Percentiles rank a stretch among this genome's conserved stretches.
These are phyloP conservation scores for Fusarium sublunatum DNA, from an alignment of 2,329 filamentous ascomycete genomes.

Conservation along the genomic window DNA sequence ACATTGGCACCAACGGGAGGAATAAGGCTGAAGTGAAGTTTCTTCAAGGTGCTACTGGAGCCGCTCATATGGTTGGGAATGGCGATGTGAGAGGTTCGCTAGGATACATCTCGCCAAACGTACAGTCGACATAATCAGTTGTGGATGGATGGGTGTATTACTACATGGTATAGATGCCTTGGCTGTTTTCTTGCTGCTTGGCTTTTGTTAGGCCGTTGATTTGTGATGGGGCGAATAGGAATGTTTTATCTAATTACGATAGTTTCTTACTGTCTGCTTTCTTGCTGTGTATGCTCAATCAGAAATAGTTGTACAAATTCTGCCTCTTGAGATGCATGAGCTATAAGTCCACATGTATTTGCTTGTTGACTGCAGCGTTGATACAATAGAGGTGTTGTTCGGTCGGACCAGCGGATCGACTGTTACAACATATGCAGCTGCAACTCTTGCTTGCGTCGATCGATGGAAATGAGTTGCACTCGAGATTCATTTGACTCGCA, in stretches of 20 bases:
- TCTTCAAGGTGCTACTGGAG: neutral
- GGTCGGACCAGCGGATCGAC: conserved; percentile 14
- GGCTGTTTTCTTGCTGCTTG: conserved; percentile 24
- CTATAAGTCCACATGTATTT: no score
- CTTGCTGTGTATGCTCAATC: neutral
- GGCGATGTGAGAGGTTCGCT: conserved; percentile 1
- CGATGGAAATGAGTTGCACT: neutral
- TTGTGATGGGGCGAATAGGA: conserved; percentile 36
- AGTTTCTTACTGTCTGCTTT: neutral
- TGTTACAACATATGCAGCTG: neutral
- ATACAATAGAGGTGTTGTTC: neutral
- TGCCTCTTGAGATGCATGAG: neutral
- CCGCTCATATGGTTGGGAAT: neutral
- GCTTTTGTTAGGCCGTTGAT: conserved; percentile 16
- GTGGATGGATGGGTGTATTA: conserved; percentile 30
- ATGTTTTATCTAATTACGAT: conserved; percentile 10
- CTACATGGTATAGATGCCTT: conserved; percentile 36
- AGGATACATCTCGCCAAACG: conserved; percentile 9
- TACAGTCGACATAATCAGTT: conserved; percentile 20
- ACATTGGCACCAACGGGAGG: neutral
- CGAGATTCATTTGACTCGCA: no score
- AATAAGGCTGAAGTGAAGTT: neutral
- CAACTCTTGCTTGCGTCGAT: neutral
- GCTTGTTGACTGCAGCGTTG: no score
- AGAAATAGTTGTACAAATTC: neutral